A percentile compares a stretch with the other conserved stretches of the same genome.
phyloP scores from a whole-genome alignment of 176 grass and related monocot species.

The Phyllostachys edulis region DNA sequence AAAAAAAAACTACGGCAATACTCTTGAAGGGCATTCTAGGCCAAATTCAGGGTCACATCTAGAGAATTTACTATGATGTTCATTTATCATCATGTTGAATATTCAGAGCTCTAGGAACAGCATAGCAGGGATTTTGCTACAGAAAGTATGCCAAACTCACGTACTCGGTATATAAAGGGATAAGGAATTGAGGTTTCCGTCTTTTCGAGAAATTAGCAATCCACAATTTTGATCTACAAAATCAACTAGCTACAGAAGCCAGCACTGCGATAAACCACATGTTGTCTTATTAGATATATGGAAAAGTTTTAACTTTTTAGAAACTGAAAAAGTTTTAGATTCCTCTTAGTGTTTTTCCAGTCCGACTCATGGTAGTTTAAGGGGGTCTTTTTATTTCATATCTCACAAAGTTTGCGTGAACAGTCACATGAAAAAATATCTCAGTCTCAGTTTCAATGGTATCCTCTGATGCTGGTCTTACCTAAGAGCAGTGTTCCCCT shows the following conservation, averaged over 20 bases:
- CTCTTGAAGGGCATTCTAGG: not conserved
- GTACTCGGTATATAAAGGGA: not conserved
- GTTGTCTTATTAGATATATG: not conserved
- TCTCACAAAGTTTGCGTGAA: not conserved
- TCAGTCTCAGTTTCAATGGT: not conserved
- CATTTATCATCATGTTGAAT: not conserved
- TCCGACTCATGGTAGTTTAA: not conserved
- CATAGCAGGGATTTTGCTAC: not conserved
- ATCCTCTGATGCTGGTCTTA: not conserved
- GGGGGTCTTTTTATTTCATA: not conserved
- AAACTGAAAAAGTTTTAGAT: not conserved
- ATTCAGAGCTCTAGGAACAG: not conserved
- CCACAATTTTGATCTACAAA: not conserved
- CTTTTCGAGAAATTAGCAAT: not conserved
- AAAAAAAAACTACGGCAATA: not conserved
- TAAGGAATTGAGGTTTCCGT: not conserved
- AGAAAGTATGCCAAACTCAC: not conserved
- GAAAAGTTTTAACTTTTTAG: not conserved
- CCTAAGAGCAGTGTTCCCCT: too few species aligned
- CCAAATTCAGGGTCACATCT: not conserved
- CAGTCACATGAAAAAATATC: not conserved
- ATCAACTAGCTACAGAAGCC: not conserved
- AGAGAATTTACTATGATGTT: not conserved
- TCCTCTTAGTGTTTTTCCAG: not conserved
- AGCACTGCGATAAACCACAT: not conserved